Percentiles rank a stretch among this genome's conserved stretches.
Evolutionary conservation across 306 rosid genomes (phyloP).

Genomic region (Adenanthera pavonina): DNA sequence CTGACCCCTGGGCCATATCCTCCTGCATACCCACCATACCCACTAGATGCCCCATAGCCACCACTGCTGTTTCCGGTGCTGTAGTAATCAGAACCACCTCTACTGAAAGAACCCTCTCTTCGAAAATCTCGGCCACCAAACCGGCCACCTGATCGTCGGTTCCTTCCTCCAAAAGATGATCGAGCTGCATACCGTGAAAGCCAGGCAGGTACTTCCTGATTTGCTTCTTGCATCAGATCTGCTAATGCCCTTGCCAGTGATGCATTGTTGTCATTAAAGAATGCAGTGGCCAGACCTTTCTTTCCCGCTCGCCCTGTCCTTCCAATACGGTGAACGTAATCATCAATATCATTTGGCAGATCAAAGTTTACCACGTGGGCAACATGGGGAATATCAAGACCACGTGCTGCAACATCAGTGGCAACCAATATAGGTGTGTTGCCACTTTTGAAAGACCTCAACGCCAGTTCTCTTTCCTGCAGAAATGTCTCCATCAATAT

Average conservation of each 20-base stretch:
- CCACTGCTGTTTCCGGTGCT: slow-evolving; percentile 54
- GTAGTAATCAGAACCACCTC: slow-evolving; percentile 64
- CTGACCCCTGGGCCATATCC: slow-evolving; percentile 71
- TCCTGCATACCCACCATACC: slow-evolving; percentile 64
- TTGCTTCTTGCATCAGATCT: slow-evolving; percentile 82
- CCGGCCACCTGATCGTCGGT: slow-evolving; percentile 77
- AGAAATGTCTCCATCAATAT: slow-evolving; percentile 21
- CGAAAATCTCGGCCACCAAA: slow-evolving; percentile 85
- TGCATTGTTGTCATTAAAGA: slow-evolving; percentile 75
- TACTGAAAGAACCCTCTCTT: slow-evolving; percentile 61
- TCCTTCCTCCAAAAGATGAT: slow-evolving; percentile 68
- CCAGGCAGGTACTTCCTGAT: slow-evolving; percentile 87
- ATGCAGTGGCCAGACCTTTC: slow-evolving; percentile 80
- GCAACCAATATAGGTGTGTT: slow-evolving; percentile 86
- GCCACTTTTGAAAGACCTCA: slow-evolving; percentile 81
- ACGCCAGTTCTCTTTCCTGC: slow-evolving; percentile 82
- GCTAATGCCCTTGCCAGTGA: slow-evolving; percentile 73
- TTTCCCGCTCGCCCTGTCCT: slow-evolving; percentile 91
- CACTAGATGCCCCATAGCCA: slow-evolving; percentile 67
- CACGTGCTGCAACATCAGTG: slow-evolving; percentile 90
- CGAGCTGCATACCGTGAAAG: slow-evolving; percentile 72
- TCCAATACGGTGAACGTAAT: slow-evolving; percentile 86
- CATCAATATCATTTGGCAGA: slow-evolving; percentile 88
- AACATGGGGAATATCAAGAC: slow-evolving; percentile 84
- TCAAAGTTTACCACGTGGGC: slow-evolving; percentile 86